Evolutionary conservation across 345 rosid genomes (phyloP), one percentile per base, ranked within the genome.

Genomic region (Murraya paniculata): DNA sequence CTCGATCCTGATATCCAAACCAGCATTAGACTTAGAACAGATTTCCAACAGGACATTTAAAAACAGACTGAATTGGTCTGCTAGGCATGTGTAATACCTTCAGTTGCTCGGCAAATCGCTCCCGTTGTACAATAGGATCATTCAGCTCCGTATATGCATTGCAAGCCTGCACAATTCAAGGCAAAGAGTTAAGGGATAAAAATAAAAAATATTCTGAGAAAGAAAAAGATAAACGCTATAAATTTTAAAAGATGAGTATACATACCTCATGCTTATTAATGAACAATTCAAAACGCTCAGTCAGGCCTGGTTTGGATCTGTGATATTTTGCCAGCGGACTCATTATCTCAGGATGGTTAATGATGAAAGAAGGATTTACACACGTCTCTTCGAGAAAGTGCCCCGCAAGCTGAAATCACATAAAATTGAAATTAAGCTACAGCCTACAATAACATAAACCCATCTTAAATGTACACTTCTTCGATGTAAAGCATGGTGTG

Each of bases 91-190:
- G n/a, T 9, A 16, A 30, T 88, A 94, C 98, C 92, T 93, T 97
- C 72, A 94, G 96, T 79, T 96, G 99, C 25, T 94, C 98, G 4
- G 95, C 93, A 85, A 96, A 96, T 68, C 97, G 86, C 68, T 94
- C 89, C 10, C 98, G 97, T 82, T 97, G 99, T 68, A 91, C 99
- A 8, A 93, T 90, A 39, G 99, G 99, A 77, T 97, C 99, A 78
- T 97, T 97, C 86, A 94, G 72, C 83, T 97, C 99, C 4, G 98
- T 97, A 87, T 97, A 97, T 28, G 99, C 99, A 78, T 97, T 94
- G 88, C 94, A 93, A 41, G 94, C 79, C 98, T 97, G 80, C 69
- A 58, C 24, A 30, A 66, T 71, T 39, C 25, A 71, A 27, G 24
- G 36, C 50, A 25, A 27, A 21, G 25, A 6, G 27, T 35, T 25